Evolutionary conservation across 2,329 filamentous ascomycete genomes (phyloP).

Genomic region (Fusarium nanum): DNA sequence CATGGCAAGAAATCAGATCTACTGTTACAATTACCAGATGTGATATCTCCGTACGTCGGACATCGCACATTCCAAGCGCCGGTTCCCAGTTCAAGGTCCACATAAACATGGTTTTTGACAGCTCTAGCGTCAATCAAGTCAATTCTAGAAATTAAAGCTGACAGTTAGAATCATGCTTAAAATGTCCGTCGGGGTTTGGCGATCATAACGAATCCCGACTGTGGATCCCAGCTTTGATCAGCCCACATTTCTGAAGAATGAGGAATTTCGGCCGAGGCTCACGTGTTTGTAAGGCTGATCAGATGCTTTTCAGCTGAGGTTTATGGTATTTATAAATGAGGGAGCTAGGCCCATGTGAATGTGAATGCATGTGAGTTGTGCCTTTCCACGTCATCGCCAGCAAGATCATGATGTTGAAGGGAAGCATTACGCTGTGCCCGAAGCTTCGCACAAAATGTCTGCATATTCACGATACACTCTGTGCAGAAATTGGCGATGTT

Average conservation of each 20-base stretch:
- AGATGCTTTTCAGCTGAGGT: slow-evolving; percentile 2
- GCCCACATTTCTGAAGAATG: slow-evolving; percentile 12
- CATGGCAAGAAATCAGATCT: slow-evolving; percentile 25
- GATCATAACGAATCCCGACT: slow-evolving; percentile 2
- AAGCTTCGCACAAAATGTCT: no score
- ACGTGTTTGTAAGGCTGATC: slow-evolving; percentile 21
- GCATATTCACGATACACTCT: accelerated
- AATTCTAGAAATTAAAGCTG: slow-evolving; percentile 1
- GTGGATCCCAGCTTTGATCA: slow-evolving; percentile 17
- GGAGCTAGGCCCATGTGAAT: neutral
- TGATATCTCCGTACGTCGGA: neutral
- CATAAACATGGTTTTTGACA: slow-evolving; percentile 7
- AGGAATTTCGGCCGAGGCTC: slow-evolving; percentile 1
- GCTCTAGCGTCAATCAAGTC: neutral
- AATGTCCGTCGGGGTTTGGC: slow-evolving; percentile 31
- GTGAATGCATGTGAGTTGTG: neutral
- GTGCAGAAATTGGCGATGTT: accelerated
- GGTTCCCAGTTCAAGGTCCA: neutral
- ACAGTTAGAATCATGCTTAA: slow-evolving; percentile 1
- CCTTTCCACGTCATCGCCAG: neutral
- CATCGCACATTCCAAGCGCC: neutral
- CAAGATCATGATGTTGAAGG: neutral
- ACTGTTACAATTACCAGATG: neutral
- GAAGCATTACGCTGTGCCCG: neutral
- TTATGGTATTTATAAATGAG: slow-evolving; percentile 8